These are phyloP conservation scores for Carex littledalei DNA, from an alignment of 176 grass and related monocot species.

Conservation along the genomic window DNA sequence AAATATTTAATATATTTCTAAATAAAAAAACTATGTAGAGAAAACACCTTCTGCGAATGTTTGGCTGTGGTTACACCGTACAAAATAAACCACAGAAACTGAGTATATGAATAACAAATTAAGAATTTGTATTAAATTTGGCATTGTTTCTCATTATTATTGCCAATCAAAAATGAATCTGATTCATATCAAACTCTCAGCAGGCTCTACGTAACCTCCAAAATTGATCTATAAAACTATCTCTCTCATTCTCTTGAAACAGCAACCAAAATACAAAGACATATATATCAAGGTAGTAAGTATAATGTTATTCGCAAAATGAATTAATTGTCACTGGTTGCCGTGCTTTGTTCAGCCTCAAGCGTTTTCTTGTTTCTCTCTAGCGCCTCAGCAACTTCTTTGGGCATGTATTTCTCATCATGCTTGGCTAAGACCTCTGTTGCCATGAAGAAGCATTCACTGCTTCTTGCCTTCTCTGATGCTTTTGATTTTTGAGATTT, in stretches of 20 bases:
- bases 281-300: slow-evolving; percentile 5
- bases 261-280: not conserved
- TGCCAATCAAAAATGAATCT: not conserved
- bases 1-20: too few relatives aligned
- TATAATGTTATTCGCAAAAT: not conserved
- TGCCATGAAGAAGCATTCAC: slow-evolving; percentile 52
- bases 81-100: not conserved
- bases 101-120: not conserved
- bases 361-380: slow-evolving; percentile 86
- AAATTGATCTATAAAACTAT: slow-evolving; percentile 25
- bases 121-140: not conserved
- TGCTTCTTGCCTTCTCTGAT: slow-evolving; percentile 60
- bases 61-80: not conserved
- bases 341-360: slow-evolving; percentile 25
- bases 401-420: slow-evolving; percentile 99
- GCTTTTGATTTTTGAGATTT: slow-evolving; percentile 29
- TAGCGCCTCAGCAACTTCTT: slow-evolving; percentile 89
- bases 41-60: not conserved
- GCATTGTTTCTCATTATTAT: slow-evolving; percentile 10
- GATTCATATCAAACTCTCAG: not conserved
- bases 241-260: not conserved
- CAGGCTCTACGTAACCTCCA: not conserved
- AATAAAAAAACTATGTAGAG: not conserved
- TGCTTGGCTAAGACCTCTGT: slow-evolving; percentile 97
- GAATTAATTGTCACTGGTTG: not conserved